Conservation (phyloP, 805 yeast genomes). For the Candida sakaeoensis region DNA sequence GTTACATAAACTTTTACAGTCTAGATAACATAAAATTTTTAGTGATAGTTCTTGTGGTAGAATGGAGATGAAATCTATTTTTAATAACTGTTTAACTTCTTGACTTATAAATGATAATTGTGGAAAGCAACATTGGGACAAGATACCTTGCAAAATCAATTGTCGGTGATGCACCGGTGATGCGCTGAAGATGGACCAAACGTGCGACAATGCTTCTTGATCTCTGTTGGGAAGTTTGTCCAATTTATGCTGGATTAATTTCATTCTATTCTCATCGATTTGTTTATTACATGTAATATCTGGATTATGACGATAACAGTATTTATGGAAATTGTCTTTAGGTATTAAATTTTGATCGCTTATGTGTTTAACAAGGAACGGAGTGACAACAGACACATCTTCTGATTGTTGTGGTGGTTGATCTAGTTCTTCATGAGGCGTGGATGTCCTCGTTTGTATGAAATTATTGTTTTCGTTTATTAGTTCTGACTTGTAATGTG, state of each 20-base stretch:
- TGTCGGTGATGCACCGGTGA: slow-evolving; percentile 69
- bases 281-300: slow-evolving; percentile 70
- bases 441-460: slow-evolving; percentile 2
- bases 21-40: slow-evolving; percentile 82
- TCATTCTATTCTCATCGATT: slow-evolving; percentile 62
- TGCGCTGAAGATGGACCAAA: slow-evolving; percentile 80
- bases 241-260: slow-evolving; percentile 53
- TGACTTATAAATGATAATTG: slow-evolving; percentile 83
- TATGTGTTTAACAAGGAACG: slow-evolving; percentile 39
- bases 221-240: slow-evolving; percentile 65
- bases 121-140: slow-evolving; percentile 92
- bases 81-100: slow-evolving; percentile 72
- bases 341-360: slow-evolving; percentile 41
- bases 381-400: slow-evolving; percentile 33
- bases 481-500: neutral
- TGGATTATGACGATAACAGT: slow-evolving; percentile 93
- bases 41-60: slow-evolving; percentile 83
- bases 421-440: neutral
- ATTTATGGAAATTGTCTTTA: slow-evolving; percentile 56
- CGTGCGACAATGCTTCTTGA: slow-evolving; percentile 72
- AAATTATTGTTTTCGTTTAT: neutral
- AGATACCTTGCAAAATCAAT: slow-evolving; percentile 75
- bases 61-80: slow-evolving; percentile 83
- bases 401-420: slow-evolving; percentile 6
- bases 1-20: slow-evolving; percentile 87